Evolutionary conservation across 75 land plant species (phyloP).

Genomic region (Pinus albicaulis): DNA sequence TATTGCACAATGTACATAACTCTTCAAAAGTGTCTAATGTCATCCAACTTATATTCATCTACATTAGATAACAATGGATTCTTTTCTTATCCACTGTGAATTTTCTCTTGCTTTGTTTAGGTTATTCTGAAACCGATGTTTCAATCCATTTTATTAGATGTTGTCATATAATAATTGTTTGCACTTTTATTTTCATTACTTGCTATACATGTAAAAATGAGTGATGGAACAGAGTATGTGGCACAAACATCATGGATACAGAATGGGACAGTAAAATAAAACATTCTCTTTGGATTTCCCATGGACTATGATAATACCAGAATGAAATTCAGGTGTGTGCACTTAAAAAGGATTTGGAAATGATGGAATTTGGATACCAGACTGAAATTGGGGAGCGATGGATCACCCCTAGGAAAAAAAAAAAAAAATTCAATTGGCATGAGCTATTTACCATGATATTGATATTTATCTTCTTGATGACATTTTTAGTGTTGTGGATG

Average conservation of each 20-base stretch:
- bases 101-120: not conserved
- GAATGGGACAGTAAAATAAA: slow-evolving; percentile 83
- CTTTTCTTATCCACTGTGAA: not conserved
- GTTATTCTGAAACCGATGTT: not conserved
- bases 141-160: not conserved
- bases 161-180: not conserved
- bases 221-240: slow-evolving; percentile 90
- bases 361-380: slow-evolving; percentile 91
- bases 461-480: slow-evolving; percentile 95
- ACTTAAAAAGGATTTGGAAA: slow-evolving; percentile 76
- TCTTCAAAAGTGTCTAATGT: not conserved
- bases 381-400: slow-evolving; percentile 98
- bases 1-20: not conserved
- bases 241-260: slow-evolving; percentile 97
- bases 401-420: slow-evolving; percentile 96
- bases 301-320: slow-evolving; percentile 53
- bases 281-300: slow-evolving; percentile 76
- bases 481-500: slow-evolving; percentile 97
- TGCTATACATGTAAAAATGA: slow-evolving; percentile 61
- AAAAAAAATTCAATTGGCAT: slow-evolving; percentile 88
- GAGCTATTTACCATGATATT: slow-evolving; percentile 91
- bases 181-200: not conserved
- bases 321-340: slow-evolving; percentile 69
- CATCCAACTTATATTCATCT: not conserved
- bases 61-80: not conserved